Evolutionary conservation across 2,329 filamentous ascomycete species (phyloP).

Genomic region (Diaporthe sp.): DNA sequence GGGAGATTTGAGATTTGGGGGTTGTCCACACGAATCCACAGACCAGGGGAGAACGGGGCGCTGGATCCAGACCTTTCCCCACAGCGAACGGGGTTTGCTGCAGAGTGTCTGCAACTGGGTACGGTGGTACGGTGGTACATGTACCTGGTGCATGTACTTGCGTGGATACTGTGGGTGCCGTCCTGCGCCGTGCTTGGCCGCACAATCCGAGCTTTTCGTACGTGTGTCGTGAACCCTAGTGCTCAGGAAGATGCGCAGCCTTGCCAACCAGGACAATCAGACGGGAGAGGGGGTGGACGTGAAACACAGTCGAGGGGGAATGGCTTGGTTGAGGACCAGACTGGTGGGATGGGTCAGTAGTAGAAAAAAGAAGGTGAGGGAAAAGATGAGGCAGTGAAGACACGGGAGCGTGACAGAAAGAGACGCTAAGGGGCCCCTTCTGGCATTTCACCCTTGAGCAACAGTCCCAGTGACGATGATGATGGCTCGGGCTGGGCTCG

Average conservation of each 20-base stretch:
- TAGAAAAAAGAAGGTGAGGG: constrained; percentile 3
- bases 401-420: constrained; percentile 8
- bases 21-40: constrained; percentile 21
- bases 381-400: constrained; percentile 17
- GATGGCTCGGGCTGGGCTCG: too few species aligned
- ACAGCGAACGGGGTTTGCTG: constrained; percentile 12
- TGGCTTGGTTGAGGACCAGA: neutral
- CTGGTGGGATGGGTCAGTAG: neutral
- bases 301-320: constrained; percentile 5
- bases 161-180: neutral
- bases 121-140: too few species aligned
- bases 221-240: neutral
- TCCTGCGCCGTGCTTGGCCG: neutral
- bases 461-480: neutral
- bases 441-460: neutral
- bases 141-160: neutral
- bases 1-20: constrained; percentile 25
- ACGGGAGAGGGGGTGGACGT: neutral
- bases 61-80: constrained; percentile 18
- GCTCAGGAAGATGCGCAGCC: neutral
- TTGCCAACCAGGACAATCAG: neutral
- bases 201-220: constrained; percentile 9
- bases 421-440: neutral
- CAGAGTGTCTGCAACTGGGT: neutral
- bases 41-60: constrained; percentile 18